Conservation (phyloP, 2,329 filamentous ascomycete species). For the Penicillium carneum region DNA sequence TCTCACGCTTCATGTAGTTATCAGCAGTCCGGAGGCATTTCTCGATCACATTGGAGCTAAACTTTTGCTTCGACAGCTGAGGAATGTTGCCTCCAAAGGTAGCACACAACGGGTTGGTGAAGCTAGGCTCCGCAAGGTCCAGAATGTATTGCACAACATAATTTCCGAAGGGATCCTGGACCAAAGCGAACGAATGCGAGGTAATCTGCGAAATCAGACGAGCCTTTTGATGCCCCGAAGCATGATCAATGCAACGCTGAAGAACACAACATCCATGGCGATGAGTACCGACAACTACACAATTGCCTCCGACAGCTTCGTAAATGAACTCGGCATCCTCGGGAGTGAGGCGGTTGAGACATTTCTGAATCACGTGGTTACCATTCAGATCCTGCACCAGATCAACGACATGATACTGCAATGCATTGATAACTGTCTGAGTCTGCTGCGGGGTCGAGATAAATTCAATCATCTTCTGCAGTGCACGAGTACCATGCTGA, state of each 20-base stretch:
- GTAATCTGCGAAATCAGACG: conserved; percentile 89
- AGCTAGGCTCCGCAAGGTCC: conserved; percentile 84
- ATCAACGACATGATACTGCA: conserved; percentile 84
- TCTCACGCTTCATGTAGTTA: conserved; percentile 74
- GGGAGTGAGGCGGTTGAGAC: conserved; percentile 88
- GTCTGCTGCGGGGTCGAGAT: conserved; percentile 86
- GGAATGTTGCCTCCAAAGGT: conserved; percentile 77
- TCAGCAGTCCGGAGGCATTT: conserved; percentile 89
- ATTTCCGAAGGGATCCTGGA: conserved; percentile 97
- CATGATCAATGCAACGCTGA: conserved; percentile 97
- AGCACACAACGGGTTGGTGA: conserved; percentile 85
- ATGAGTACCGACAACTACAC: conserved; percentile 91
- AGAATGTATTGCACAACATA: conserved; percentile 99
- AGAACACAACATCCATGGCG: conserved; percentile 97
- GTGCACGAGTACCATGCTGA: conserved; percentile 91
- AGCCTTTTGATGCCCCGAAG: conserved; percentile 84
- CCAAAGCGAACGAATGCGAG: conserved; percentile 81
- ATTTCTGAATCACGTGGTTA: conserved; percentile 99
- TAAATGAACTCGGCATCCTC: conserved; percentile 95
- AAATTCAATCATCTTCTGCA: conserved; percentile 99
- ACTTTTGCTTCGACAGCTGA: conserved; percentile 89
- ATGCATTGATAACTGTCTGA: conserved; percentile 82
- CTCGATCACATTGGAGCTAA: conserved; percentile 98
- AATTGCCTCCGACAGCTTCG: conserved; percentile 85
- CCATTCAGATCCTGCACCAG: conserved; percentile 97